Evolutionary conservation across 176 grass and related monocot species (phyloP), one percentile per base, ranked within the genome.

Genomic region (Phyllostachys edulis): DNA sequence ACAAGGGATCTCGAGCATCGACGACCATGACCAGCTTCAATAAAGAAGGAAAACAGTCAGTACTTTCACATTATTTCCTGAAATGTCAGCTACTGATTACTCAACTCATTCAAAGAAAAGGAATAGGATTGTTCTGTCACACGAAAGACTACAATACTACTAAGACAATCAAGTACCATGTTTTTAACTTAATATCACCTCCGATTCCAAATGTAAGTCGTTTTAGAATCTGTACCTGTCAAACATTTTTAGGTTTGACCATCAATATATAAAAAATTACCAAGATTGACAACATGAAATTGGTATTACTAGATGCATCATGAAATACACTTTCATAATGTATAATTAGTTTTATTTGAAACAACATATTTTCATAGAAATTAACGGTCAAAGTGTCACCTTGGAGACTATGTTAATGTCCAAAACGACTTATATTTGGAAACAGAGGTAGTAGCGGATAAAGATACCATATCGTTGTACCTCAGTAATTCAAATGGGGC

Each of bases 21-120:
- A 95, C 88, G 56, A 95, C 90, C 90, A 95, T 92, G 37, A 95
- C 93, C 54, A 92, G 78, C 93, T 95, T 79, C 67, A 89, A 59
- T 73, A 52, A 56, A 81, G 63, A 60, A 24, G 34, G 51, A 85
- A 52, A 89, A 73, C 47, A 80, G 41, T 75, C 27, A 77, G 69
- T 73, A 36, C 23, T 82, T 64, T 47, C 13, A 57, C 41, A 67
- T 24, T 74, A 90, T 46, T 26, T 74, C 17, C n/a, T 70, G n/a
- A 84, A 76, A 78, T 23, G 18, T 23, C 62, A 74, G 59, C 11
- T 62, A 62, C 11, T 62, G 4, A 26, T 10, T 62, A 27, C 23
- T 62, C 23, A 62, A 16, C n/a, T 8, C 24, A 64, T 32, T 26
- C n/a, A 69, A 83, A 76, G 36, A 41, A 61, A 69, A 72, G 7